Percentiles rank a stretch among this genome's conserved stretches.
Evolutionary conservation across 163 green algal genomes (phyloP).

Genomic region (Volvox carteri): DNA sequence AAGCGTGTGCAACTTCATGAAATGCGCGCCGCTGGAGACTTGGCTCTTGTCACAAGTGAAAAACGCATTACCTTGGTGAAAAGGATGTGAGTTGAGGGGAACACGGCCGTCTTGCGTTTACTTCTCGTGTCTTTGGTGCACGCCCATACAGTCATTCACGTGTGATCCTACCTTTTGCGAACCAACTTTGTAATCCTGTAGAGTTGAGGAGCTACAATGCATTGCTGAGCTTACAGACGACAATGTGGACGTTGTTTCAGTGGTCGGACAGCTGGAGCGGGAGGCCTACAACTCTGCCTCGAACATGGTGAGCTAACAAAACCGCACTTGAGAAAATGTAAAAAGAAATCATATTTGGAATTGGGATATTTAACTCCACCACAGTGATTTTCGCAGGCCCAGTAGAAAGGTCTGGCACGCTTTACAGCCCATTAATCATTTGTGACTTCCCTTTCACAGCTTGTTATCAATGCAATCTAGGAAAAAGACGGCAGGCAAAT

Average conservation of each 20-base stretch:
- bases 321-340: background rate
- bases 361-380: too few species aligned
- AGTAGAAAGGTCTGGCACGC: too few species aligned
- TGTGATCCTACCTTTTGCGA: too few species aligned
- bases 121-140: background rate
- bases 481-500: too few species aligned
- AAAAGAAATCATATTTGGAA: background rate
- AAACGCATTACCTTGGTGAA: background rate
- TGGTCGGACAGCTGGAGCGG: background rate
- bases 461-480: background rate
- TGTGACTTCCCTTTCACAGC: background rate
- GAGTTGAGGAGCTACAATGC: background rate
- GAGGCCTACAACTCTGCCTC: constrained; percentile 7
- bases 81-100: constrained; percentile 3
- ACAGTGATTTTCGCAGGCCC: too few species aligned
- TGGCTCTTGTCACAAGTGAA: background rate
- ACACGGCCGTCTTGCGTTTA: background rate
- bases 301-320: constrained; percentile 1
- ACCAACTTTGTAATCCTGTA: background rate
- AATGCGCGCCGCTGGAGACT: background rate
- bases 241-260: background rate
- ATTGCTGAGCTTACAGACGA: background rate
- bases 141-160: too few species aligned
- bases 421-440: background rate
- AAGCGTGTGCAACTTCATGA: background rate